A percentile compares a stretch with the other conserved stretches of the same genome.
Conservation (phyloP, 192 early-diverging fungal species). For the Geranomyces variabilis region DNA sequence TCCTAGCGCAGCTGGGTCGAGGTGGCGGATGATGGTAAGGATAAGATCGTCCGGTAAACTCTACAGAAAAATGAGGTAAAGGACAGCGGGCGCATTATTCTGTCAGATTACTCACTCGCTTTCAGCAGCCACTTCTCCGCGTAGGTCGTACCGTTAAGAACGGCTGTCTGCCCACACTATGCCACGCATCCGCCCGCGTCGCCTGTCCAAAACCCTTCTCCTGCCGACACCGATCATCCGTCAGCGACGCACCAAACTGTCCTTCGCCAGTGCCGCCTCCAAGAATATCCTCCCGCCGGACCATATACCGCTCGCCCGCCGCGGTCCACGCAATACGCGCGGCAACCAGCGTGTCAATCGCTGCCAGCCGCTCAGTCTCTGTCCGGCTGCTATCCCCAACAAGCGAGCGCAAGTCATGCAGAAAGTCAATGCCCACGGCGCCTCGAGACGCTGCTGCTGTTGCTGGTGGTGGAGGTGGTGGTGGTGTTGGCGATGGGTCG, state of each 20-base stretch:
- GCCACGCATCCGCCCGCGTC: background rate
- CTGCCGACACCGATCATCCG: background rate
- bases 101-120: no score
- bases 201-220: background rate
- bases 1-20: slow-evolving; percentile 24
- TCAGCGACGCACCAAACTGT: no score
- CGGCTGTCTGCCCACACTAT: background rate
- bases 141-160: background rate
- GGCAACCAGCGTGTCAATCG: background rate
- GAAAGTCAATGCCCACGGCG: background rate
- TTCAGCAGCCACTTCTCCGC: no score
- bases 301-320: background rate
- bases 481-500: no score
- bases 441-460: no score
- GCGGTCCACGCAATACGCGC: background rate
- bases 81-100: no score
- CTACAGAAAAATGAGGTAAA: slow-evolving; percentile 11
- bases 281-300: background rate
- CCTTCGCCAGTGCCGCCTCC: background rate
- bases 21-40: slow-evolving; percentile 15
- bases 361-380: background rate
- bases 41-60: slow-evolving; percentile 34
- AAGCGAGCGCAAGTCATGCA: background rate
- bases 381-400: background rate
- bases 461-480: no score